A percentile compares a stretch with the other conserved stretches of the same genome.
Evolutionary conservation across 140 eudicot genomes (phyloP).

Genomic region (Erigeron philadelphicus): DNA sequence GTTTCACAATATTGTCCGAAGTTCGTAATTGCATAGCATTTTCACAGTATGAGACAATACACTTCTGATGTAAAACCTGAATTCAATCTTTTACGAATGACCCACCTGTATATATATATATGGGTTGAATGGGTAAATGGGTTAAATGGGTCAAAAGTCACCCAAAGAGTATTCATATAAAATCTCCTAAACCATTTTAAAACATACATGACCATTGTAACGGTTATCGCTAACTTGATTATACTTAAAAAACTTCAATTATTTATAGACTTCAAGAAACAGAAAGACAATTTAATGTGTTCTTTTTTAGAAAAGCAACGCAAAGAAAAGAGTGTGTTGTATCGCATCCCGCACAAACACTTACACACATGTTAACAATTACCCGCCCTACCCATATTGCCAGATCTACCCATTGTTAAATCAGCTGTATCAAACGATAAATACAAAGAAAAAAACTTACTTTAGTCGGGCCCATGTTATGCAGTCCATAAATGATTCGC

Average conservation of each 20-base stretch:
- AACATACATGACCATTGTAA: too few species aligned
- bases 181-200: background rate
- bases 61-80: too few species aligned
- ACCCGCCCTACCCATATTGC: background rate
- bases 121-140: background rate
- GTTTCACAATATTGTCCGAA: too few species aligned
- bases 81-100: too few species aligned
- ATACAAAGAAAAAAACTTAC: conserved; percentile 25
- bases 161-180: background rate
- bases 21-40: too few species aligned
- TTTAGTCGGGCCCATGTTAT: conserved; percentile 78
- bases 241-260: background rate
- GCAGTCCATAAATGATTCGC: conserved; percentile 66
- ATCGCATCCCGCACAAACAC: too few species aligned
- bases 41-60: too few species aligned
- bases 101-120: background rate
- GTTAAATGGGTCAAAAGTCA: background rate
- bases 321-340: too few species aligned
- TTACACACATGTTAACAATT: background rate
- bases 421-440: background rate
- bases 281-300: background rate
- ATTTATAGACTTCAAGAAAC: background rate
- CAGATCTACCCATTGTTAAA: background rate
- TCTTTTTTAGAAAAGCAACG: too few species aligned
- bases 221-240: background rate